Evolutionary conservation across 208 protist species (phyloP), one percentile per base, ranked within the genome.

Genomic region (Angomonas deanei): DNA sequence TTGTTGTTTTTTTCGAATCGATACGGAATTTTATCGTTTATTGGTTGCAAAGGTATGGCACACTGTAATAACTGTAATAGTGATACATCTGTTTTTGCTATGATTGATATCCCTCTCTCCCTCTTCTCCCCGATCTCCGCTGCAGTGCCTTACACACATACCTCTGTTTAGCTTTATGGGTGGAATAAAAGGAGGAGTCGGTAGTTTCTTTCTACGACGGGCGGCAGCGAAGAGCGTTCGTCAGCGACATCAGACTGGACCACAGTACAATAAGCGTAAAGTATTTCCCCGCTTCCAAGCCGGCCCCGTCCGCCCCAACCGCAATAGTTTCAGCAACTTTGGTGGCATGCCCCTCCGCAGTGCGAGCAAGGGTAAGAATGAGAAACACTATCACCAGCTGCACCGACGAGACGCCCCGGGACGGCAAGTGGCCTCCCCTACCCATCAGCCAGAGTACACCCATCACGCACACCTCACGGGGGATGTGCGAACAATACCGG

Each of bases 1-100:
- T 64, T 49, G 15, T 52, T 66, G 56, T 70, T 59, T 66, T 65
- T 38, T 10, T 60, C 15, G 30, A 36, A n/a, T 50, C 10, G 15
- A 31, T 61, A 53, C 32, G 2, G 23, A n/a, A n/a, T n/a, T n/a
- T n/a, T n/a, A n/a, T n/a, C n/a, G n/a, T n/a, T n/a, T n/a, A n/a
- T n/a, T n/a, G n/a, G n/a, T n/a, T n/a, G n/a, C n/a, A n/a, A n/a
- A n/a, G n/a, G n/a, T 42, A 42, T 42, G 8, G 11, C 15, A 8
- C 15, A 15, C 11, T 42, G 36, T 42, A 42, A 15, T 42, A n/a
- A 15, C 8, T 15, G 36, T 42, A 8, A 42, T 15, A 42, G 36
- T 15, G 15, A 42, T 42, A 42, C 8, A 8, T 47, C 23, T 17
- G 3, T 17, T 46, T 23, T n/a, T 47, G 19, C 8, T 61, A 61